Evolutionary conservation across 371 early-diverging fungal genomes (phyloP), one percentile per base, ranked within the genome.

Genomic region (Mortierella sp.): DNA sequence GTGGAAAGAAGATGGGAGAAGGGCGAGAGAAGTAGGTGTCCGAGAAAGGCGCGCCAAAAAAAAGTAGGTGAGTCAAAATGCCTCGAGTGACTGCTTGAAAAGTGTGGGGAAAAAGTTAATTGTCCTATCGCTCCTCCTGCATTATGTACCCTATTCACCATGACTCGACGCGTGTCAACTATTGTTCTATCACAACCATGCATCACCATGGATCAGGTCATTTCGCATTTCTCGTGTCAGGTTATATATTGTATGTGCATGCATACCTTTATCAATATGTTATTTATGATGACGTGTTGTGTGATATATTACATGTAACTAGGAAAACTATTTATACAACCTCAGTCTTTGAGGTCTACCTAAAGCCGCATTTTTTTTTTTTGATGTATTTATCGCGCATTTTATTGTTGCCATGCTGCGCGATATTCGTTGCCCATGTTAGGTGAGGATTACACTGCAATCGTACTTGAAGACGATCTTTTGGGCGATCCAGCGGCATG

Each of bases 381-480:
- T 36, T 36, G 3, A 6, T 36, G 2, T n/a, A 1, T 36, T 36
- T n/a, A 1, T 52, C 22, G 28, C 10, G 13, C 58, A 3, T 24
- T 32, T 33, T 58, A 59, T 9, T 38, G 40, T 33, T 53, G 65
- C 52, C 52, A 52, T 61, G 22, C 19, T 6, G 36, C 43, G n/a
- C 21, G 38, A 36, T 13, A 24, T 32, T 21, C 28, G 24, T 58
- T 58, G 4, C 53, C 48, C 28, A 5, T 21, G 19, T 0, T 50
- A 5, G 41, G 43, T 2, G 24, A 24, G 10, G 45, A 47, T 16
- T 16, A 47, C 4, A 48, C 67, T n/a, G 58, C 58, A 19, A 67
- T 32, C 11, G 71, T 70, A 50, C 65, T 70, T 4, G 50, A 70
- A 5, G 65, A 57, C 32, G 71, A 70, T 59, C 65, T 50, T 21